Evolutionary conservation across 768 basidiomycete genomes (phyloP).

Genomic region (Phanerochaete carnosa): DNA sequence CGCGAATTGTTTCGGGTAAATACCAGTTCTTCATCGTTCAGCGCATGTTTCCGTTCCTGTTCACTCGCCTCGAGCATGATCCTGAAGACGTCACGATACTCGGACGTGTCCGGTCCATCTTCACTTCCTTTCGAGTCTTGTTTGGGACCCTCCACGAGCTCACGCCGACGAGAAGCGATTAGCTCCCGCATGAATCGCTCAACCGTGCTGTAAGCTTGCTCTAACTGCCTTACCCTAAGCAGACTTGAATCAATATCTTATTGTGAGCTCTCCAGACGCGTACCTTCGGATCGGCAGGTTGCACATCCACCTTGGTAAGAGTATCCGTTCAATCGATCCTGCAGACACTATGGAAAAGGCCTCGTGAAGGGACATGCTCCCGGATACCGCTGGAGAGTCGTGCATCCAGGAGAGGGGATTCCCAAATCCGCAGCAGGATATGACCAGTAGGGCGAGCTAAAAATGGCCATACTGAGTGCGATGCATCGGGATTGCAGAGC

Average conservation of each 20-base stretch:
- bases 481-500: too few species aligned
- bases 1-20: neutral
- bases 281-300: neutral
- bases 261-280: neutral
- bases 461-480: neutral
- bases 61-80: slow-evolving; percentile 4
- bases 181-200: neutral
- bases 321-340: neutral
- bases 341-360: neutral
- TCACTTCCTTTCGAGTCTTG: too few species aligned
- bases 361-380: slow-evolving; percentile 1
- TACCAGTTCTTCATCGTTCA: slow-evolving; percentile 5
- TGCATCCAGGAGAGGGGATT: neutral
- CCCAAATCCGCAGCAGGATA: slow-evolving; percentile 6
- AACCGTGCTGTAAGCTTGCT: neutral
- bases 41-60: neutral
- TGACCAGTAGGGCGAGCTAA: neutral
- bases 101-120: neutral
- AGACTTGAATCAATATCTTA: too few species aligned
- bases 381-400: too few species aligned
- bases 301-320: neutral
- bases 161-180: neutral
- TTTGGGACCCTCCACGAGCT: neutral
- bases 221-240: neutral
- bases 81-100: neutral